phyloP scores from a whole-genome alignment of 75 land plant species.

The Chamaecyparis obtusa region DNA sequence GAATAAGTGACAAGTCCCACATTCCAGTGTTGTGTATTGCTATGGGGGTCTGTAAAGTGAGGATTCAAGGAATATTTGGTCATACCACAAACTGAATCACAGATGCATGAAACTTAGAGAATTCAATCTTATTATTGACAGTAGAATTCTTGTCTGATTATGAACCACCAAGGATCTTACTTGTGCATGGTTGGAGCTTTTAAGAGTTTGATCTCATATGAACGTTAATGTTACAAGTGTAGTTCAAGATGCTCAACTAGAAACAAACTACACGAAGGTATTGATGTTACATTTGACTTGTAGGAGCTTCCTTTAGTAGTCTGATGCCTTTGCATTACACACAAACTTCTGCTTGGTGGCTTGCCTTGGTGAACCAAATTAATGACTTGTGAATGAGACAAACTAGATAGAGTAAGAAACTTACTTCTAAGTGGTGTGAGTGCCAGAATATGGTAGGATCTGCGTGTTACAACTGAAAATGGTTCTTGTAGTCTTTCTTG shows the following conservation, averaged over 20 bases:
- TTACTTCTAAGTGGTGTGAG: background rate
- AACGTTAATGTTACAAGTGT: background rate
- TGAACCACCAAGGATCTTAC: background rate
- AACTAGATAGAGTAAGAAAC: background rate
- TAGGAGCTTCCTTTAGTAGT: background rate
- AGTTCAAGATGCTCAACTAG: background rate
- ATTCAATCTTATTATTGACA: too few species aligned
- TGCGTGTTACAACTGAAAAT: background rate
- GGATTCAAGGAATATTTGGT: too few species aligned
- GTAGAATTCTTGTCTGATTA: background rate
- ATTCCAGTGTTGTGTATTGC: too few species aligned
- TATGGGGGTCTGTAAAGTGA: too few species aligned
- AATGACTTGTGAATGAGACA: background rate
- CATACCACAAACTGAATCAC: too few species aligned
- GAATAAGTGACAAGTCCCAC: too few species aligned
- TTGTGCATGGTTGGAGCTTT: background rate
- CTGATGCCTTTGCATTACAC: background rate
- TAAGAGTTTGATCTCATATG: background rate
- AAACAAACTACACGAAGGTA: background rate
- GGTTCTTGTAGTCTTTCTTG: background rate
- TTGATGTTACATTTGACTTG: background rate
- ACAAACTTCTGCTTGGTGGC: background rate
- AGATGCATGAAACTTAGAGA: too few species aligned
- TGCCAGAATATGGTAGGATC: background rate
- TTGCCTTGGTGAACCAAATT: background rate